These are phyloP conservation scores for Epichloe baconii DNA, from an alignment of 2,329 filamentous ascomycete species.

Conservation along the genomic window DNA sequence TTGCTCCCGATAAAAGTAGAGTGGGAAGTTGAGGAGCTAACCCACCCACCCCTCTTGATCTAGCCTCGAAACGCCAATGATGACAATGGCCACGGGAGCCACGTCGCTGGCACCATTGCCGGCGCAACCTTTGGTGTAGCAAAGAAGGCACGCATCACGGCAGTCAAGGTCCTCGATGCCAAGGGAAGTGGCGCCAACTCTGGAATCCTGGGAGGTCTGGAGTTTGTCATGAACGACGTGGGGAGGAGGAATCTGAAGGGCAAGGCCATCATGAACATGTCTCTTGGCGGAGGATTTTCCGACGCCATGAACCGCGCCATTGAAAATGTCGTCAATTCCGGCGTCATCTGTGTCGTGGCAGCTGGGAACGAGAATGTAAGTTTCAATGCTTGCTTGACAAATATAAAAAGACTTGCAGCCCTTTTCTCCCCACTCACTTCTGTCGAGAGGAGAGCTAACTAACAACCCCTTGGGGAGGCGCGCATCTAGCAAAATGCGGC, in stretches of 20 bases:
- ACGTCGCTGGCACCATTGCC: conserved; percentile 50
- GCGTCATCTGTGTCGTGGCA: conserved; percentile 45
- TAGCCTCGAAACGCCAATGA: conserved; percentile 18
- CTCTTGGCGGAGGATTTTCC: conserved; percentile 38
- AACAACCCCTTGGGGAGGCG: background rate
- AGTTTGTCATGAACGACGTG: conserved; percentile 38
- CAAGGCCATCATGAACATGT: conserved; percentile 52
- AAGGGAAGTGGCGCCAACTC: conserved; percentile 23
- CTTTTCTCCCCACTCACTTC: background rate
- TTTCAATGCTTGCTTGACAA: background rate
- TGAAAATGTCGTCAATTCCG: conserved; percentile 32
- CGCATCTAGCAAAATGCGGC: conserved; percentile 29
- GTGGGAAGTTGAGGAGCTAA: background rate
- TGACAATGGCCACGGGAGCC: conserved; percentile 50
- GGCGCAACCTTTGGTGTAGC: conserved; percentile 49
- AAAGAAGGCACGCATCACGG: conserved; percentile 39
- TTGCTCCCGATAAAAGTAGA: background rate
- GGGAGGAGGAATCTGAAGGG: conserved; percentile 26
- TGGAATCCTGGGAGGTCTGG: conserved; percentile 43
- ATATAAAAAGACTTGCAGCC: conserved; percentile 3
- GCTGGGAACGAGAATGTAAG: conserved; percentile 43
- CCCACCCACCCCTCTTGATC: background rate
- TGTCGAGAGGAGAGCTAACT: conserved; percentile 6
- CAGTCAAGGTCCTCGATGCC: conserved; percentile 48
- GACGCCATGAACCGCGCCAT: conserved; percentile 42